Base-by-base conservation (phyloP, 306 rosid species). In the Sophora flavescens region DNA sequence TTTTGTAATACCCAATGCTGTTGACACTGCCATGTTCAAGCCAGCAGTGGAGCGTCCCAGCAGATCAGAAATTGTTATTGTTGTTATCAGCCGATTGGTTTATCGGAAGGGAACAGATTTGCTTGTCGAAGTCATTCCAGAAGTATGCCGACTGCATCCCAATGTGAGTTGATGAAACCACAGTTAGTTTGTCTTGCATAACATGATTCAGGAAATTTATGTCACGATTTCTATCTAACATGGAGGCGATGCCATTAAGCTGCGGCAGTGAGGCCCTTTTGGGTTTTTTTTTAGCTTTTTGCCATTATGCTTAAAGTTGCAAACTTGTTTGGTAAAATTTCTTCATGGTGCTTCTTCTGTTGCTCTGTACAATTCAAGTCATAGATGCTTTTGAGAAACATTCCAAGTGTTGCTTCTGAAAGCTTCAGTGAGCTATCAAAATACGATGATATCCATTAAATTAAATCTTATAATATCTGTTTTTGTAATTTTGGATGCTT, bases 81-180 rank as follows among this genome's bases (percentile, higher is more conserved):
- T 93, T 76, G 98, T 93, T 81, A 85, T 93, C 36, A 93, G 97
- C 78, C 84, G 97, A 67, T 83, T 93, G 93, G 98, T 93, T 81
- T 93, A 91, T 66, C 88, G 93, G 38, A 93, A 91, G 78, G 98
- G 98, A 48, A 94, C 91, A 14, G 97, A 93, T 90, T 87, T 94
- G 74, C 97, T 91, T 30, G 97, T 94, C 74, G 97, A 94, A 84
- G 97, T 94, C 80, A 94, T 94, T 82, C 97, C 98, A 8, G 94
- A 94, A 86, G 96, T 94, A 15, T 94, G 97, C 82, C 87, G 78
- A 17, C 80, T 84, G 63, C 87, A 81, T 79, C 82, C 96, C 63
- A 85, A 87, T 75, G 97, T 94, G 83, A 91, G 98, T 89, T 71
- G 50, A 63, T 76, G 33, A 36, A 63, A 60, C 33, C 47, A 41